phyloP scores from a whole-genome alignment of 2,329 filamentous ascomycete genomes.

The Pestalotiopsis fici region DNA sequence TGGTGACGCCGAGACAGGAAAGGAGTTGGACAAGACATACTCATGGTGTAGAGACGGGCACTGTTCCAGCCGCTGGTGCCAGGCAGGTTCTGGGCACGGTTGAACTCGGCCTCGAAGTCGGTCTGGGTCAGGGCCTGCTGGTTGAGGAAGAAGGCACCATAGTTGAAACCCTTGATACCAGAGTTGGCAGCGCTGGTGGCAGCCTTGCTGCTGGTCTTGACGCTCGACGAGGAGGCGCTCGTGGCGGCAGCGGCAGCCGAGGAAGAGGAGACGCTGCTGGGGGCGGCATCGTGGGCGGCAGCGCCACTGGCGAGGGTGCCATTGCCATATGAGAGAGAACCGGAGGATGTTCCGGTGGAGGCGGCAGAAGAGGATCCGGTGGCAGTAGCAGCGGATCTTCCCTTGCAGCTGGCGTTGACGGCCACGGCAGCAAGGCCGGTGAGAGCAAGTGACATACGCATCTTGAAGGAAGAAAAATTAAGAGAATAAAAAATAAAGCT shows the following conservation, averaged over 20 bases:
- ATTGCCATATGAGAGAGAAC: not conserved
- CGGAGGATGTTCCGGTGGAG: not conserved
- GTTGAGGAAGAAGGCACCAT: constrained; percentile 33
- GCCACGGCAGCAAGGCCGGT: constrained; percentile 25
- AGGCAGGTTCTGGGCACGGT: constrained; percentile 27
- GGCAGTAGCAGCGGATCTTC: not conserved
- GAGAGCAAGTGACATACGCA: constrained; percentile 27
- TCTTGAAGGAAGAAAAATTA: constrained; percentile 18
- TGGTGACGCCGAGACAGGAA: constrained; percentile 14
- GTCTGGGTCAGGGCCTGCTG: constrained; percentile 28
- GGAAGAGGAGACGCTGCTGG: constrained; percentile 10
- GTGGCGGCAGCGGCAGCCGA: constrained; percentile 6
- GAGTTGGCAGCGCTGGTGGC: constrained; percentile 18
- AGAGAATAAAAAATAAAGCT: constrained; percentile 13
- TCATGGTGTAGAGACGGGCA: constrained; percentile 32
- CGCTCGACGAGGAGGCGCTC: not conserved
- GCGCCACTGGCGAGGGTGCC: constrained; percentile 11
- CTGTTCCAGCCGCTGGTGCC: constrained; percentile 30
- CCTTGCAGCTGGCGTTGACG: constrained; percentile 11
- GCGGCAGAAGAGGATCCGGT: not conserved
- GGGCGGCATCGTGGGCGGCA: constrained; percentile 16
- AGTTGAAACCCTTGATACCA: constrained; percentile 33
- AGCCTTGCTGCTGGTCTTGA: not conserved
- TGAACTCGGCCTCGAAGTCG: constrained; percentile 33
- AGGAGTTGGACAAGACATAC: constrained; percentile 18